Evolutionary conservation across 495 filamentous ascomycete species (phyloP), one percentile per base, ranked within the genome.

Genomic region (Aspergillus incahuasiensis): DNA sequence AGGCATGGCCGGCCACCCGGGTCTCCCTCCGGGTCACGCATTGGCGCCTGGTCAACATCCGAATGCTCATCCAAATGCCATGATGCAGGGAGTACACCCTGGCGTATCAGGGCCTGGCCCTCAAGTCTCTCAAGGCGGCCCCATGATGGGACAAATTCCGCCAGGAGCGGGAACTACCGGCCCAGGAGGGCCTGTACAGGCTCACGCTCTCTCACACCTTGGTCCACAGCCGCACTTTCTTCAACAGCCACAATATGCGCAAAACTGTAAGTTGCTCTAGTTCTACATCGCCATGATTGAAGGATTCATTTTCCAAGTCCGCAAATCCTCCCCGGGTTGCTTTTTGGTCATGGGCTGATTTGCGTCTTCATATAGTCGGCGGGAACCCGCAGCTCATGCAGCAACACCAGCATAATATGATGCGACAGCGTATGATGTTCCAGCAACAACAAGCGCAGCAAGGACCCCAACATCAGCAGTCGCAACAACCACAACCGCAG

Each of bases 141-240:
- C 88, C 56, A 83, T 87, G 80, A 85, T 92, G 86, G 88, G 74
- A 52, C 86, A 82, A 7, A 92, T 95, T 84, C 87, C 88, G 61
- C 87, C 87, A 43, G 88, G 82, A 44, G 79, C 76, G 52, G 74
- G 70, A 44, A 76, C 75, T 24, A 69, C 70, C 39, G 76, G 71
- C 38, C 75, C 78, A 58, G 76, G 79, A 58, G 76, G 79, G 49
- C 83, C 72, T 32, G 81, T 78, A 32, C 88, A 85, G 71, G 81
- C 84, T 50, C 89, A 94, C 69, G 89, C 89, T 38, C 68, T 95
- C 58, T 86, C 86, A 45, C 90, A 95, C 63, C 72, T 96, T 51
- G 90, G 76, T 56, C 90, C 87, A 7, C 82, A 87, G 60, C 75
- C 75, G 52, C 84, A 86, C 56, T 70, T 88, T 64, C 82, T 84